Base-by-base conservation (phyloP, 2,329 filamentous ascomycete genomes). In the Penicillium freii region DNA sequence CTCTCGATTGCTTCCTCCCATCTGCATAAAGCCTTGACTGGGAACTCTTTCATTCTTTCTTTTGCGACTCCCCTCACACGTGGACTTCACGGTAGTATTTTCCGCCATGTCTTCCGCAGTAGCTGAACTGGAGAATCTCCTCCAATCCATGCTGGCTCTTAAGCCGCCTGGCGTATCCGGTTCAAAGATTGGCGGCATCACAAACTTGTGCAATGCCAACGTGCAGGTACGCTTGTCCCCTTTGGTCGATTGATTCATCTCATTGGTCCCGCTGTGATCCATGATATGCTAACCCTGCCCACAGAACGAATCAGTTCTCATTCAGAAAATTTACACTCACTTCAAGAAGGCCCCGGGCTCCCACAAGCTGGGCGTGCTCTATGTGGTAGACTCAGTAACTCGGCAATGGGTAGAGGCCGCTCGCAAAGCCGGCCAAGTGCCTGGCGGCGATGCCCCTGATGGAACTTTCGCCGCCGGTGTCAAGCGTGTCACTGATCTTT, bases 311-410 rank as follows among this genome's bases (percentile, higher is more conserved):
- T 94, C 91, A 54, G 87, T 92, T 69, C 87, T 99, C 72, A 91
- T 97, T 69, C 92, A 96, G 76, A 97, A 96, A 76, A 89, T 99
- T 71, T 96, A 90, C 79, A 95, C 92, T 65, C 92, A 97, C 73
- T 95, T 97, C 84, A 96, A 95, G 78, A 96, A 94, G 78, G 88
- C 92, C 66, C 91, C 91, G 59, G 87, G 87, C 74, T 96, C 92
- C 75, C 93, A 99, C 85, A 99, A 99, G 80, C 85, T 99, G 77
- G 94, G 94, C 79, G 92, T 97, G 73, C 88, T 99, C 80, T 99
- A 99, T 87, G 92, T 97, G 80, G 91, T 99, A 92, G 94, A 99
- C 84, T 96, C 93, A 82, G 92, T 99, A 85, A 93, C 92, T 77
- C 91, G 94, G 79, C 93, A 95, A 81, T 99, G 94, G 93, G 87